Conservation (phyloP, 805 yeast species). For the Starmerella apicola region DNA sequence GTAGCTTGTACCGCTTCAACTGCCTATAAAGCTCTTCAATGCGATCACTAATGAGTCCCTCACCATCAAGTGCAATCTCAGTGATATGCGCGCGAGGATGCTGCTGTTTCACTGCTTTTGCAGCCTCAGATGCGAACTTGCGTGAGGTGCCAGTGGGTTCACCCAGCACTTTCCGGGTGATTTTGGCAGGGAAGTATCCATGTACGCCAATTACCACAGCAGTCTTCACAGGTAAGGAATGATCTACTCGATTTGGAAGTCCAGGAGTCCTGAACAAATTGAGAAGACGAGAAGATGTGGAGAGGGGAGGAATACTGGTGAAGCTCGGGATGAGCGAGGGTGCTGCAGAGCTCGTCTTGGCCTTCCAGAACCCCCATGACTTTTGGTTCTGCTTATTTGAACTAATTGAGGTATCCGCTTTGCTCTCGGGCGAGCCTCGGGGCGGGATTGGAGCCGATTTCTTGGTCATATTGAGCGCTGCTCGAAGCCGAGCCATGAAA, state of each 20-base stretch:
- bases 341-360: constrained; percentile 17
- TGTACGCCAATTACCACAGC: constrained; percentile 85
- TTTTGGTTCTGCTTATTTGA: too few relatives aligned
- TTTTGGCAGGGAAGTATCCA: constrained; percentile 85
- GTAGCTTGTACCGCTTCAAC: constrained; percentile 53
- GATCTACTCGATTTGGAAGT: constrained; percentile 16
- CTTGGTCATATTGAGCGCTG: too few relatives aligned
- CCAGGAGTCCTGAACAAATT: constrained; percentile 23
- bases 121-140: constrained; percentile 85
- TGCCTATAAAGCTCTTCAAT: constrained; percentile 69
- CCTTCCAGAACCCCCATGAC: constrained; percentile 30
- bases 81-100: constrained; percentile 45
- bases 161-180: constrained; percentile 77
- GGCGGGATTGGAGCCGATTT: too few relatives aligned
- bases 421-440: too few relatives aligned
- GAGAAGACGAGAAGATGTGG: constrained; percentile 21
- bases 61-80: constrained; percentile 85
- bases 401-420: too few relatives aligned
- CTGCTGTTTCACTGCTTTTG: constrained; percentile 52
- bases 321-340: constrained; percentile 14
- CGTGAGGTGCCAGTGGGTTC: constrained; percentile 94
- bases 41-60: constrained; percentile 78
- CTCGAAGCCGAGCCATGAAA: too few relatives aligned
- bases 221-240: too few relatives aligned
- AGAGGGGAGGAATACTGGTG: constrained; percentile 6